phyloP scores from a whole-genome alignment of 2,329 filamentous ascomycete genomes.

The Colletotrichum cuscutae region DNA sequence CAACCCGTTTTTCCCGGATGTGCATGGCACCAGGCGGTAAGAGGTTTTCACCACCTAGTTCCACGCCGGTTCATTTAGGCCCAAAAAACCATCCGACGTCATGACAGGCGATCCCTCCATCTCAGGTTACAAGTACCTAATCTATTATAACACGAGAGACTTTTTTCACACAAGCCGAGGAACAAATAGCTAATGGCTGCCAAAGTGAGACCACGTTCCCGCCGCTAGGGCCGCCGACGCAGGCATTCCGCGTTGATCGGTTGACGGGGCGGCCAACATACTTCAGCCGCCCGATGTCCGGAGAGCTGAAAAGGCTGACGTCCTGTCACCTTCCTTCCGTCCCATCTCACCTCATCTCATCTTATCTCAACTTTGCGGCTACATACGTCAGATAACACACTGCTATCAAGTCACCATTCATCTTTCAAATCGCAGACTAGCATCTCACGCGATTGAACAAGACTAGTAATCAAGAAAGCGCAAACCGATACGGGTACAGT shows the following conservation, averaged over 20 bases:
- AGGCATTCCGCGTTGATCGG: neutral
- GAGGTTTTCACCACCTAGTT: neutral
- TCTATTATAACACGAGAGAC: neutral
- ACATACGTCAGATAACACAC: neutral
- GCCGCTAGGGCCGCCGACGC: neutral
- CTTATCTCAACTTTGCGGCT: neutral
- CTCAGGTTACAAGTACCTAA: neutral
- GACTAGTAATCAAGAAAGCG: neutral
- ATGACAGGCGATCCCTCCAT: slow-evolving; percentile 9
- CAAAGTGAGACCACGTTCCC: neutral
- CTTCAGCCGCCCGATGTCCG: neutral
- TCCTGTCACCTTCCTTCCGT: neutral
- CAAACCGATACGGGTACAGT: neutral
- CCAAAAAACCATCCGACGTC: neutral
- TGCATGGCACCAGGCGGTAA: neutral
- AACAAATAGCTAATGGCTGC: neutral
- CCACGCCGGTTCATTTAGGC: neutral
- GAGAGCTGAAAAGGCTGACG: neutral
- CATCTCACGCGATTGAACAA: neutral
- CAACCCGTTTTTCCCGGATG: neutral
- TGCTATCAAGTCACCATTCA: neutral
- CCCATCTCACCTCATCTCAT: neutral
- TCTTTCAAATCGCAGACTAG: neutral
- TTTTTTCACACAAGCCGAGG: neutral
- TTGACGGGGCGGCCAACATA: neutral